phyloP scores from a whole-genome alignment of 306 rosid species.

The Prunus davidiana region DNA sequence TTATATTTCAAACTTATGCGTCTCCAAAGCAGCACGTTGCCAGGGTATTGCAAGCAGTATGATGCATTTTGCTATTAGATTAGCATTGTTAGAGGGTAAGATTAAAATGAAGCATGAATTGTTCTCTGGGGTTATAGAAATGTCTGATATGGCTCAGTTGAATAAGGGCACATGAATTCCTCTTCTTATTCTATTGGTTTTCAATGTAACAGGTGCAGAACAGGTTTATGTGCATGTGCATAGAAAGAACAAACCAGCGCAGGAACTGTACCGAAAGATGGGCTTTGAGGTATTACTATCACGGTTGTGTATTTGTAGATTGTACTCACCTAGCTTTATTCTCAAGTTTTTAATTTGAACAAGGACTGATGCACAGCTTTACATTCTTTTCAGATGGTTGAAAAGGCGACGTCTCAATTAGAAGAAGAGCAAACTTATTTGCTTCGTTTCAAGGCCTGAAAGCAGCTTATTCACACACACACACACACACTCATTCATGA shows the following conservation, averaged over 20 bases:
- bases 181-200: constrained; percentile 7
- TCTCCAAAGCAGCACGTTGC: constrained; percentile 68
- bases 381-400: constrained; percentile 50
- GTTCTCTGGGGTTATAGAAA: background rate
- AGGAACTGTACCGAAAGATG: constrained; percentile 56
- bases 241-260: constrained; percentile 56
- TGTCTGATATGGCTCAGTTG: constrained; percentile 3
- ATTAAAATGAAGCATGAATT: constrained; percentile 9
- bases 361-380: constrained; percentile 28
- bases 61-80: constrained; percentile 74
- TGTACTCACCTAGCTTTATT: background rate
- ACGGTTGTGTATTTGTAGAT: constrained; percentile 7
- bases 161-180: background rate
- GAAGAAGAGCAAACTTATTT: constrained; percentile 53
- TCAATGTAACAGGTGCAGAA: constrained; percentile 49
- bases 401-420: constrained; percentile 50
- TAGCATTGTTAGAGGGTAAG: constrained; percentile 64
- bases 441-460: constrained; percentile 49
- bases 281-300: constrained; percentile 71
- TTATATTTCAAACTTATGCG: constrained; percentile 81
- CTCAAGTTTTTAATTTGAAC: background rate
- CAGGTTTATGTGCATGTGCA: constrained; percentile 76
- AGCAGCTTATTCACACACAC: constrained; percentile 12
- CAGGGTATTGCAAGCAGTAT: constrained; percentile 79
- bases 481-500: background rate